phyloP scores from a whole-genome alignment of 306 rosid species.

The Cucumis melo region DNA sequence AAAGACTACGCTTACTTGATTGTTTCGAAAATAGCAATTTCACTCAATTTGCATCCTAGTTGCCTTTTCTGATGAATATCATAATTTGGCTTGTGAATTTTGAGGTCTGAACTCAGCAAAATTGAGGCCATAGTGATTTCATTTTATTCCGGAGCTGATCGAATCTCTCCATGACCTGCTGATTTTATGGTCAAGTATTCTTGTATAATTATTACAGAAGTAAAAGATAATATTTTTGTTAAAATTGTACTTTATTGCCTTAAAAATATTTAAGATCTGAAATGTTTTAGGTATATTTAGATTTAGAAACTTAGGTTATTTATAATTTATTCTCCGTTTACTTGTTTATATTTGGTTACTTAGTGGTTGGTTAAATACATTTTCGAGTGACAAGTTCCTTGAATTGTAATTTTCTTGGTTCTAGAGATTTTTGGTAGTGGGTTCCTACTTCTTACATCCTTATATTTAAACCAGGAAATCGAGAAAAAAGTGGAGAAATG shows the following conservation, averaged over 20 bases:
- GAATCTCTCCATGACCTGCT: neutral
- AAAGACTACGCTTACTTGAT: neutral
- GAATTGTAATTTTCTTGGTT: neutral
- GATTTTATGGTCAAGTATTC: neutral
- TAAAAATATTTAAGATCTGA: neutral
- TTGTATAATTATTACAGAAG: neutral
- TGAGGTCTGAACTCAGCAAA: neutral
- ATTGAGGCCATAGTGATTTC: neutral
- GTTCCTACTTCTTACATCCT: neutral
- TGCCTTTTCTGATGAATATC: neutral
- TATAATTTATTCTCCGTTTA: neutral
- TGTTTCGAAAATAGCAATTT: neutral
- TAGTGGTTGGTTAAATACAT: neutral
- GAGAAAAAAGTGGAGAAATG: neutral
- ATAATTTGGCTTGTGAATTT: neutral
- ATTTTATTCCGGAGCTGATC: neutral
- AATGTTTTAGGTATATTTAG: neutral
- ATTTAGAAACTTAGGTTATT: neutral
- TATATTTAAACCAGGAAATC: neutral
- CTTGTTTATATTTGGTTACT: neutral
- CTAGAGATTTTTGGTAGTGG: neutral
- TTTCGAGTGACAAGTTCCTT: neutral
- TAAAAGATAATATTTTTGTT: neutral
- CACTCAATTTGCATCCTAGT: neutral
- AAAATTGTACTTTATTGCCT: neutral